phyloP scores from a whole-genome alignment of 805 yeast genomes.

The Schwanniomyces vanrijiae region DNA sequence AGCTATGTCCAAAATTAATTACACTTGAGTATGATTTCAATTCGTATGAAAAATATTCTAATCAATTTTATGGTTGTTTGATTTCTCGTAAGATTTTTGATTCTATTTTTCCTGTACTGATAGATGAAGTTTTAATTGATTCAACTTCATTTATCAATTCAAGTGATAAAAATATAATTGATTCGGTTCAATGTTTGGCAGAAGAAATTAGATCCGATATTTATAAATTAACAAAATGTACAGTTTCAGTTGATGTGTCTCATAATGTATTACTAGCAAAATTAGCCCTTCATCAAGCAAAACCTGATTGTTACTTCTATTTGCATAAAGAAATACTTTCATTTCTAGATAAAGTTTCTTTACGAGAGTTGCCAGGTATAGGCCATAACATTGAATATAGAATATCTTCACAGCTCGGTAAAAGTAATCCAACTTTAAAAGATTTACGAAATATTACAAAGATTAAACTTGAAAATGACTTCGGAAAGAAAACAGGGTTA shows the following conservation, averaged over 20 bases:
- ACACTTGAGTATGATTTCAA: slow-evolving; percentile 73
- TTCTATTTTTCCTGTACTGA: slow-evolving; percentile 73
- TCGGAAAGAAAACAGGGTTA: slow-evolving; percentile 73
- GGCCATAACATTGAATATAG: slow-evolving; percentile 39
- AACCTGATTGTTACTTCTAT: slow-evolving; percentile 68
- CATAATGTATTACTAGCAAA: slow-evolving; percentile 75
- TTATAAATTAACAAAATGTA: slow-evolving; percentile 49
- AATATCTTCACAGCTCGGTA: not conserved
- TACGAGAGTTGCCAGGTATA: slow-evolving; percentile 59
- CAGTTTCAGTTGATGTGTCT: slow-evolving; percentile 81
- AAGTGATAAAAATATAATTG: slow-evolving; percentile 5
- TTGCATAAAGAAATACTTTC: slow-evolving; percentile 29
- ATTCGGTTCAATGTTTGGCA: slow-evolving; percentile 22
- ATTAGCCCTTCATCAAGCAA: slow-evolving; percentile 68
- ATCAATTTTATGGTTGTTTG: slow-evolving; percentile 61
- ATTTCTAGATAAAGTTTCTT: slow-evolving; percentile 35
- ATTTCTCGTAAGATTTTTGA: slow-evolving; percentile 45
- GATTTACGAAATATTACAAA: slow-evolving; percentile 38
- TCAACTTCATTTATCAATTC: slow-evolving; percentile 35
- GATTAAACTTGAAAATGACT: slow-evolving; percentile 36
- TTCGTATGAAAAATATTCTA: slow-evolving; percentile 66
- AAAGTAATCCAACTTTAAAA: slow-evolving; percentile 27
- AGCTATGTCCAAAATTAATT: slow-evolving; percentile 64
- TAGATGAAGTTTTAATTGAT: slow-evolving; percentile 89
- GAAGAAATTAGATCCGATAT: slow-evolving; percentile 41